Percentiles rank a stretch among this genome's conserved stretches.
Evolutionary conservation across 1,139 yeast species (phyloP).

Genomic region (Geotrichum phurueaensis): DNA sequence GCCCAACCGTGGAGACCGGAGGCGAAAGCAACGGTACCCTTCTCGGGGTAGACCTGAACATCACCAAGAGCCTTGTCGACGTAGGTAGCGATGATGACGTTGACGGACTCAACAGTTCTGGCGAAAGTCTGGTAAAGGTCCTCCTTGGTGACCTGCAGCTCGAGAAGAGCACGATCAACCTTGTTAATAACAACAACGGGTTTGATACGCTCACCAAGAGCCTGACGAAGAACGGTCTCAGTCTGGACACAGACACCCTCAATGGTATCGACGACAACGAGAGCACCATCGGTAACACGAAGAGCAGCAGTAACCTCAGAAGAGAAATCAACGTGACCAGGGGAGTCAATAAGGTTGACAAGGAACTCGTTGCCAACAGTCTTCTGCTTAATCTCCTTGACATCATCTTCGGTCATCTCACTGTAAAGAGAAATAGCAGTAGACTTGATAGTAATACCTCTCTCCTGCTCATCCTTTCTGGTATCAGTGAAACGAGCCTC

Average conservation of each 20-base stretch:
- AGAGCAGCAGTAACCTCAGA: slow-evolving; percentile 99
- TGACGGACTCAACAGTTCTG: slow-evolving; percentile 98
- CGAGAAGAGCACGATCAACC: slow-evolving; percentile 99
- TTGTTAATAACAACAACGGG: slow-evolving; percentile 98
- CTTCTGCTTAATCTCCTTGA: slow-evolving; percentile 93
- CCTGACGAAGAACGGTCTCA: slow-evolving; percentile 98
- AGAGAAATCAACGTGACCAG: slow-evolving; percentile 99
- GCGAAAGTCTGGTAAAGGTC: slow-evolving; percentile 97
- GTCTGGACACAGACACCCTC: slow-evolving; percentile 99
- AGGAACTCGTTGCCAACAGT: slow-evolving; percentile 91
- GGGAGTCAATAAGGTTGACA: slow-evolving; percentile 97
- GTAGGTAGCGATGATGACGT: slow-evolving; percentile 96
- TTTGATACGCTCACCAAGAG: slow-evolving; percentile 98
- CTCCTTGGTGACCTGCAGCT: slow-evolving; percentile 98
- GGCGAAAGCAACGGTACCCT: slow-evolving; percentile 99
- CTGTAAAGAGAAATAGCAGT: slow-evolving; percentile 97
- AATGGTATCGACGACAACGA: slow-evolving; percentile 97
- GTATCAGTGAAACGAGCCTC: slow-evolving; percentile 99
- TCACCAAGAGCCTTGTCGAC: slow-evolving; percentile 89
- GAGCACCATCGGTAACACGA: slow-evolving; percentile 99
- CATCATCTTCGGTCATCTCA: slow-evolving; percentile 83
- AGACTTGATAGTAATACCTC: slow-evolving; percentile 99
- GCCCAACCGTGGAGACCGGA: slow-evolving; percentile 99
- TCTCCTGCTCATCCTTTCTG: slow-evolving; percentile 99
- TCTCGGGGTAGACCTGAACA: slow-evolving; percentile 97